These are phyloP conservation scores for Zancudomyces culisetae DNA, from an alignment of 371 early-diverging fungal species.

Conservation along the genomic window DNA sequence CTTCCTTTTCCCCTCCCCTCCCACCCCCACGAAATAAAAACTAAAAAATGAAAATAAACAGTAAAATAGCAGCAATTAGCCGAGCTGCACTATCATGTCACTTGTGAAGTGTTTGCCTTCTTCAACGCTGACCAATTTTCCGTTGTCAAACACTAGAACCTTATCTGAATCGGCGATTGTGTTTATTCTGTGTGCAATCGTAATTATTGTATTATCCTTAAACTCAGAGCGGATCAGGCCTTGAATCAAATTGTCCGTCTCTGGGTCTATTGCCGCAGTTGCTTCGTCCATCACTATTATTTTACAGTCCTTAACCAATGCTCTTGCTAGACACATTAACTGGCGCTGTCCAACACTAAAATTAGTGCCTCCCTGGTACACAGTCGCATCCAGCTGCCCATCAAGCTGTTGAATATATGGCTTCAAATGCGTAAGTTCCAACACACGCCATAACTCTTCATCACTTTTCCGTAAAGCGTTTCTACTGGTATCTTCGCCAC, in stretches of 20 bases:
- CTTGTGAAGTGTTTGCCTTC: no score
- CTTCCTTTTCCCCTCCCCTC: no score
- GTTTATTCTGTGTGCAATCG: slow-evolving; percentile 83
- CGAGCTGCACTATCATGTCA: no score
- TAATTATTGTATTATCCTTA: slow-evolving; percentile 65
- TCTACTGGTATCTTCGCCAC: neutral
- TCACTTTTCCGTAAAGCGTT: slow-evolving; percentile 21
- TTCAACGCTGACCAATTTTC: slow-evolving; percentile 62
- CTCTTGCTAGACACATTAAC: slow-evolving; percentile 70
- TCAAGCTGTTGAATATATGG: slow-evolving; percentile 27
- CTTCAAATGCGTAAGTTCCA: slow-evolving; percentile 55
- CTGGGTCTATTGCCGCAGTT: slow-evolving; percentile 71
- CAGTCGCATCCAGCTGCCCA: slow-evolving; percentile 29
- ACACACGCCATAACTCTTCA: slow-evolving; percentile 58
- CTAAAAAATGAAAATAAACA: no score
- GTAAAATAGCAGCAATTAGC: no score
- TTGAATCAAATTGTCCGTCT: slow-evolving; percentile 63
- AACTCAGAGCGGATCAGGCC: slow-evolving; percentile 77
- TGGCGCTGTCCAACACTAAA: slow-evolving; percentile 77
- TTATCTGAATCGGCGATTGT: slow-evolving; percentile 72
- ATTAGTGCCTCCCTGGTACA: slow-evolving; percentile 60
- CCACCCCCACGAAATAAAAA: no score
- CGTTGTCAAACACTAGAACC: slow-evolving; percentile 69
- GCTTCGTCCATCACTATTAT: slow-evolving; percentile 83
- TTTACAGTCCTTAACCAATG: slow-evolving; percentile 46